phyloP scores from a whole-genome alignment of 805 yeast genomes.

The Yarrowia sp. region DNA sequence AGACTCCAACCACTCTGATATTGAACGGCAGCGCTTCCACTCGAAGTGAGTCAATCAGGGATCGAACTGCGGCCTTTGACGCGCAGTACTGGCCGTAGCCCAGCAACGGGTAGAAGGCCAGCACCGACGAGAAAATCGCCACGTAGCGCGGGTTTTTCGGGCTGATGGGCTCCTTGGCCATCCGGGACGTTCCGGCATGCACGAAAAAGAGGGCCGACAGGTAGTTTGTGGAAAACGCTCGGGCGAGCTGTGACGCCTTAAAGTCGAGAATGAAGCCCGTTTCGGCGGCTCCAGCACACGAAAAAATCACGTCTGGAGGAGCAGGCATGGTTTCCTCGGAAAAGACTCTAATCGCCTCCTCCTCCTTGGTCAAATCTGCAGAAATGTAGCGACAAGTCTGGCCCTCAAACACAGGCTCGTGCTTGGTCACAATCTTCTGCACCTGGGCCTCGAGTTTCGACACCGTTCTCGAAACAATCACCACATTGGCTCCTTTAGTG shows the following conservation, averaged over 20 bases:
- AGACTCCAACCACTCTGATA: constrained; percentile 73
- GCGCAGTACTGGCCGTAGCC: constrained; percentile 96
- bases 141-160: constrained; percentile 55
- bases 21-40: constrained; percentile 75
- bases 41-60: constrained; percentile 76
- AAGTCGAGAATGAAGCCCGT: constrained; percentile 81
- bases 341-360: constrained; percentile 58
- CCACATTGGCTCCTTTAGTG: constrained; percentile 64
- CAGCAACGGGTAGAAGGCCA: constrained; percentile 84
- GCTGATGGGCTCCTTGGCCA: constrained; percentile 46
- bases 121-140: constrained; percentile 74
- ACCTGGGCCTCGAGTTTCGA: constrained; percentile 62
- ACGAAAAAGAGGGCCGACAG: constrained; percentile 72
- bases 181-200: constrained; percentile 59
- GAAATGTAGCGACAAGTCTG: constrained; percentile 56
- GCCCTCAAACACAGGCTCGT: constrained; percentile 41
- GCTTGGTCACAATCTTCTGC: constrained; percentile 50
- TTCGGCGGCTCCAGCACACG: constrained; percentile 87
- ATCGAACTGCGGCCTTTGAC: constrained; percentile 77
- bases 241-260: constrained; percentile 61
- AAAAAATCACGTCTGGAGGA: constrained; percentile 73
- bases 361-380: constrained; percentile 71
- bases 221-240: constrained; percentile 74
- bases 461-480: constrained; percentile 79
- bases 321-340: constrained; percentile 46